Base-by-base conservation (phyloP, 306 rosid species). In the Quercus dentata region DNA sequence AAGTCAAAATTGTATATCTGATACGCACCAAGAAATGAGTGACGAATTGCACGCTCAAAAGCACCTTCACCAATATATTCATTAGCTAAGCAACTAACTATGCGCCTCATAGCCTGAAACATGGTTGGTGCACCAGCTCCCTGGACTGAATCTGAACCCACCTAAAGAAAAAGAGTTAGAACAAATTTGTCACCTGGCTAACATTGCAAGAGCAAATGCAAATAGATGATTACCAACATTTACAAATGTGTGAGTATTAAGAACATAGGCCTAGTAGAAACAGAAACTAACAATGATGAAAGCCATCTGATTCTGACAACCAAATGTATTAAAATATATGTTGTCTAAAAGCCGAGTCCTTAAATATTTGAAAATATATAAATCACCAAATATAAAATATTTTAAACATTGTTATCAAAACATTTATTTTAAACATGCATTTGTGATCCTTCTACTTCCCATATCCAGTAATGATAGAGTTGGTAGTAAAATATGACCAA, bases 51-150 rank as follows among this genome's bases (percentile, higher is more conserved):
- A 61, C 97, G 97, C 78, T 94, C 99, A 75, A 86, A 90, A 82
- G 90, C 83, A 59, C 91, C 89, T 92, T 94, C 99, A 73, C 97
- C 86, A 80, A 87, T 83, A 82, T 83, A 77, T 65, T 65, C 76
- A 27, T 84, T 78, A 65, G 85, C 84, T 56, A 94, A 84, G 88
- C 87, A 75, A 71, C 95, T 87, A 76, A 84, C 85, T 79, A 94
- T 90, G 74, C 97, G 97, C 77, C 90, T 94, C 87, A 94, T 94
- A 74, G 95, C 97, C 91, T 94, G 97, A 88, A 94, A 94, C 92
- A 92, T 94, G 69, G 97, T 94, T 76, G 99, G 97, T 56, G 99
- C 99, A 81, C 99, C 99, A 86, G 99, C 99, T 83, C 97, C 99
- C 84, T 94, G 99, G 82, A 89, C 77, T 80, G 99, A 94, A 82